Base-by-base conservation (phyloP, 2,329 filamentous ascomycete species). In the Aspergillus vadensis region DNA sequence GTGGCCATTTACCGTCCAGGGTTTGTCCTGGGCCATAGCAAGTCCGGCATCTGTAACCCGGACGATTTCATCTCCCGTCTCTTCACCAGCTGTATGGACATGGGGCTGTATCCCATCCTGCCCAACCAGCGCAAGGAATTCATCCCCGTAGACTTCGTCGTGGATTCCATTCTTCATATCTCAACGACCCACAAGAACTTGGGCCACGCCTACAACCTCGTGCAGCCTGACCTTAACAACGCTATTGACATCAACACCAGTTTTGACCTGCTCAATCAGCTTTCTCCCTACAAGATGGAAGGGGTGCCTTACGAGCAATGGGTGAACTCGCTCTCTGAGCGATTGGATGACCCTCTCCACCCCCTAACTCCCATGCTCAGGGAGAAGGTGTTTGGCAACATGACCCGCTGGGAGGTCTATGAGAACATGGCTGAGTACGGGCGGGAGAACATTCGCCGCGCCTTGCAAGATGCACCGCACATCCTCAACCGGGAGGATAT, bases 31-130 rank as follows among this genome's bases (percentile, higher is more conserved):
- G 92, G 92, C 2, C 86, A 92, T 71, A 82, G 84, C 2, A 75
- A 81, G 30, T 86, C 84, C 5, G 92, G 92, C 17, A 63, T 60
- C 1, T 65, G 70, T 74, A 91, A 88, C 72, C 91, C 86, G 0
- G 92, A 97, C 70, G 92, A 96, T 76, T 97, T 96, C 78, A 77
- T 97, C 12, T 83, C 95, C 65, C 86, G 92, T 12, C 84, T 96
- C 75, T 80, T 88, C 53, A 93, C 94, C 77, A 91, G 91, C 57
- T 94, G 91, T 68, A 77, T 92, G 43, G 91, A 96, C 74, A 82
- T 96, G 3, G 80, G 80, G 1, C 59, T 21, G 27, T 73, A 67
- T 30, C 71, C 70, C 3, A 8, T 49, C 3, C 65, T 73, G 3
- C 67, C 67, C 0, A 64, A 63, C 25, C 69, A 72, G 41, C 60